These are phyloP conservation scores for Lactarius evosmus DNA, from an alignment of 768 basidiomycete species.

Conservation along the genomic window DNA sequence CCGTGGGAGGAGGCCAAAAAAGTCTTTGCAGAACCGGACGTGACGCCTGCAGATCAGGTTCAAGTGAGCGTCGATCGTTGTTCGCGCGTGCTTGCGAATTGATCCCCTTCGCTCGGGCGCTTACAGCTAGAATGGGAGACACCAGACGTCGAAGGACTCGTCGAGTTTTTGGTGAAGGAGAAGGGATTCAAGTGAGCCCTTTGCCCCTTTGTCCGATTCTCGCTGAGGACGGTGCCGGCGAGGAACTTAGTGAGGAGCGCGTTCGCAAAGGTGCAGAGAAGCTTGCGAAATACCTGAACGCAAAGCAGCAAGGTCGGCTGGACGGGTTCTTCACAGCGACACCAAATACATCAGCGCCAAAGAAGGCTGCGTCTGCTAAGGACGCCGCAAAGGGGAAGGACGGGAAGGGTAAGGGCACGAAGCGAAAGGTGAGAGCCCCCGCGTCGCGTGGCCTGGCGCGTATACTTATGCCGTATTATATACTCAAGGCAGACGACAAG, in stretches of 20 bases:
- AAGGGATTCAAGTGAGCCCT: slow-evolving; percentile 89
- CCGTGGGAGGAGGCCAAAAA: slow-evolving; percentile 94
- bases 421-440: slow-evolving; percentile 48
- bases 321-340: slow-evolving; percentile 92
- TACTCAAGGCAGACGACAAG: slow-evolving; percentile 37
- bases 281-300: slow-evolving; percentile 76
- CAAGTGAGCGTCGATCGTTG: slow-evolving; percentile 55
- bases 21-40: slow-evolving; percentile 87
- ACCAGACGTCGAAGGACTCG: slow-evolving; percentile 89
- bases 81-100: neutral
- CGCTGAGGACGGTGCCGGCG: neutral
- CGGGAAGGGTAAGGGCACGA: slow-evolving; percentile 37
- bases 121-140: slow-evolving; percentile 87
- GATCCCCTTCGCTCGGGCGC: neutral
- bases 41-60: slow-evolving; percentile 77
- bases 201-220: neutral
- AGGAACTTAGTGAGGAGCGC: slow-evolving; percentile 77
- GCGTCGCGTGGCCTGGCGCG: neutral
- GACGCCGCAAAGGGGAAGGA: slow-evolving; percentile 41
- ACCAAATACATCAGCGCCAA: slow-evolving; percentile 53
- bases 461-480: neutral
- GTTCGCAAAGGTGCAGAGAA: slow-evolving; percentile 95
- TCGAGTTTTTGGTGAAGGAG: slow-evolving; percentile 89
- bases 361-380: slow-evolving; percentile 39
- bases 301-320: slow-evolving; percentile 94